These are phyloP conservation scores for Somion occarium DNA, from an alignment of 1,284 basidiomycete genomes.

Conservation along the genomic window DNA sequence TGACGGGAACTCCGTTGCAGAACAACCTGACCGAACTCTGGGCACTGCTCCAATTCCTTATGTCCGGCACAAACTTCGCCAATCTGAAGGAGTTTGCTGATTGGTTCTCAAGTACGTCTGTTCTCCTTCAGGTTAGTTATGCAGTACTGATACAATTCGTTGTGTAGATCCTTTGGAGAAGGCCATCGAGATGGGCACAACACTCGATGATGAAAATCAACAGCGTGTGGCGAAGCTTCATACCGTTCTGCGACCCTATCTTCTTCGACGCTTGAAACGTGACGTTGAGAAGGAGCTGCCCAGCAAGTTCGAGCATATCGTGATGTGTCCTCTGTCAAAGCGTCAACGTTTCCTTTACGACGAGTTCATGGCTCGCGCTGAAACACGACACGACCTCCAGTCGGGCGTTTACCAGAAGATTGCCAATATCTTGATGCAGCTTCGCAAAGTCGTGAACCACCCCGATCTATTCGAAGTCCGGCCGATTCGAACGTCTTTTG, in stretches of 20 bases:
- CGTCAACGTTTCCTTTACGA: slow-evolving; percentile 96
- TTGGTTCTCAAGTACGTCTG: slow-evolving; percentile 87
- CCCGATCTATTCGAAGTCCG: slow-evolving; percentile 95
- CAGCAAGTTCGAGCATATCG: slow-evolving; percentile 91
- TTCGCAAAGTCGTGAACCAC: slow-evolving; percentile 94
- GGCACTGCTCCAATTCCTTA: slow-evolving; percentile 93
- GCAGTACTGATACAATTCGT: background rate
- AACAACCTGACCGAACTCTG: slow-evolving; percentile 96
- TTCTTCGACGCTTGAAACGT: slow-evolving; percentile 90
- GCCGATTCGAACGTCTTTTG: slow-evolving; percentile 90
- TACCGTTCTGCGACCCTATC: slow-evolving; percentile 88
- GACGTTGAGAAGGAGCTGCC: slow-evolving; percentile 97
- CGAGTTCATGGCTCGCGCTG: slow-evolving; percentile 94
- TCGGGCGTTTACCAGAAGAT: slow-evolving; percentile 89
- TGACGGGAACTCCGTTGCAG: slow-evolving; percentile 94
- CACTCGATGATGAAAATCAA: slow-evolving; percentile 80
- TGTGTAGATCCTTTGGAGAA: slow-evolving; percentile 83
- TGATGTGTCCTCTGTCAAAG: slow-evolving; percentile 90
- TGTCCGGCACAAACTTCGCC: slow-evolving; percentile 92
- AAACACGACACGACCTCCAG: slow-evolving; percentile 82
- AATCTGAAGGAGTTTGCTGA: slow-evolving; percentile 93
- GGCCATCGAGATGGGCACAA: slow-evolving; percentile 85
- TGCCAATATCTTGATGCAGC: slow-evolving; percentile 96
- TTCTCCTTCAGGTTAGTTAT: slow-evolving; percentile 7
- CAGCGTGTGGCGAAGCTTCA: slow-evolving; percentile 90